Evolutionary conservation across 306 rosid genomes (phyloP), one percentile per base, ranked within the genome.

Genomic region (Begonia fuchsioides): DNA sequence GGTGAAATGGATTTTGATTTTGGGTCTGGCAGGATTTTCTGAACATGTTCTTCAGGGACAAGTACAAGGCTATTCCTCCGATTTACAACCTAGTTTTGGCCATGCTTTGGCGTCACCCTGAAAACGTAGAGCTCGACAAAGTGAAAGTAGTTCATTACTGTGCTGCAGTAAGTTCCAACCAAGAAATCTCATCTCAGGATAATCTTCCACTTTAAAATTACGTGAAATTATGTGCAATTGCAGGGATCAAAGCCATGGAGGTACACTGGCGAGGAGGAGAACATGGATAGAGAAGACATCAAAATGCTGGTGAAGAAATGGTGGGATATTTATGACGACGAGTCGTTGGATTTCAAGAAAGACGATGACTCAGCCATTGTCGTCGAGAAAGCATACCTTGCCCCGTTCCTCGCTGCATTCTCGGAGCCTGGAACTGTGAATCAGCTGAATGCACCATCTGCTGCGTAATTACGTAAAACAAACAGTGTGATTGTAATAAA

Each of bases 171-270:
- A 1, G 60, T 55, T 5, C 12, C 12, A n/a, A n/a, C n/a, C 10
- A 41, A 2, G 14, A 41, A 41, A 26, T 26, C 4, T 26, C 35
- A 2, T 5, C 35, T 26, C 6, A 20, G 32, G 32, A 20, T 20
- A 20, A 20, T 1, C 1, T 3, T 32, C 12, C 17, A 6, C 35
- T 26, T 26, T 2, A 26, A 26, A 26, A 26, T 26, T 26, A 26
- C 32, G 32, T 20, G 2, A 3, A 20, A 20, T 20, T 6, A 26
- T 26, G 8, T 26, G 35, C 7, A 26, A 3, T 0, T 61, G 17
- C 15, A 72, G 79, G 81, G 77, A n/a, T 50, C 77, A 15, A 75
- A 75, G 65, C 81, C 77, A 12, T 75, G 81, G 81, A 75, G 77
- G 60, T 71, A 55, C 59, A 67, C 74, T 1, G 81, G 81, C 2